Base-by-base conservation (phyloP, 768 basidiomycete species). In the Rhodosporidiobolus sp. region DNA sequence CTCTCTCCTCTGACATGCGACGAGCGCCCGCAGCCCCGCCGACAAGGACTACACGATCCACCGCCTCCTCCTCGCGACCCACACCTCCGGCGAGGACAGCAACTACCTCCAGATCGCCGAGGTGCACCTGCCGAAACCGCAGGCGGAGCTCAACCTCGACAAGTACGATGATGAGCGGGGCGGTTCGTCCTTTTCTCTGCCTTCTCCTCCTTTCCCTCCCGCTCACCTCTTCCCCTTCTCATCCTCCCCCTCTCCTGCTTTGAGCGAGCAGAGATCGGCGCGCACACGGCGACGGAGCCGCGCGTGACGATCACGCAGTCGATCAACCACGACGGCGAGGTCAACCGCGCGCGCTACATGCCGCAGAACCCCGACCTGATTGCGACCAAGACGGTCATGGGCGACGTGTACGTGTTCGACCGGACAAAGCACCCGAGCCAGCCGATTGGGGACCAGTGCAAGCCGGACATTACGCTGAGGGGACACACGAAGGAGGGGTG, bases 261-360 rank as follows among this genome's bases (percentile, higher is more conserved):
- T n/a, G n/a, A n/a, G n/a, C n/a, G n/a, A n/a, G 38, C 77, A 84
- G 95, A 98, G 81, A 87, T 98, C 45, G 95, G 94, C n/a, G 90
- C 91, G 7, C 89, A 96, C 81, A 87, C 88, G 34, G 87, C 93
- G 49, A 89, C 90, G 6, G 86, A 89, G n/a, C 85, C 94, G 3
- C 87, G 92, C 34, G 88, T 98, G 73, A 89, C 90, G 78, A 69
- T 95, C 81, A 90, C 88, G 45, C 96, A 99, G 80, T 88, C 87
- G 76, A 98, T 99, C 83, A 94, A 94, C 81, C 96, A 99, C 81
- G 86, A 86, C 8, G 92, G 93, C 53, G 96, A 99, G 80, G 92
- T 98, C 79, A 99, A 99, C 82, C 85, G 94, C 55, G 96, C 96
- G 71, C 88, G 96, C 63, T 99, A 98, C 81, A 98, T 98, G 94